Percentiles rank a stretch among this genome's conserved stretches.
phyloP scores from a whole-genome alignment of 2,329 filamentous ascomycete species.

The Penicillium sp. region DNA sequence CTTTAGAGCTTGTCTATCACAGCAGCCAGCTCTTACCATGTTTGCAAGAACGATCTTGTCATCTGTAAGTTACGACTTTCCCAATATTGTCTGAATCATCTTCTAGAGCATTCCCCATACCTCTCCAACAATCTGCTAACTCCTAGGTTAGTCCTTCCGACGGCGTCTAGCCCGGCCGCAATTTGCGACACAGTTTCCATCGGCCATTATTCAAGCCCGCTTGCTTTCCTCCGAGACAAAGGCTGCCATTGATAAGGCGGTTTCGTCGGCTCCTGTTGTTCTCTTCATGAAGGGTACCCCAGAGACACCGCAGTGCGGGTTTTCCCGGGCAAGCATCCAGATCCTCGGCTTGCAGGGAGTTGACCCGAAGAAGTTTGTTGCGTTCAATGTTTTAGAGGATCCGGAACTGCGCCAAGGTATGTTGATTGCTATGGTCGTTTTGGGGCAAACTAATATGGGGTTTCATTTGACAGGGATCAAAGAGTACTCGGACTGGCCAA shows the following conservation, averaged over 20 bases:
- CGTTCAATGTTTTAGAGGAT: conserved; percentile 96
- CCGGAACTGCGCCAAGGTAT: conserved; percentile 79
- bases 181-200: conserved; percentile 14
- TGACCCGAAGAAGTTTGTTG: conserved; percentile 94
- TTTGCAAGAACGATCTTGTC: conserved; percentile 32
- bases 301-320: conserved; percentile 93
- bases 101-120: not conserved
- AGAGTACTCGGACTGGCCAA: conserved; percentile 99
- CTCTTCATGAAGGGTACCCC: conserved; percentile 99
- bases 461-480: conserved; percentile 75
- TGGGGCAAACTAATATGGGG: not conserved
- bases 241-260: conserved; percentile 86
- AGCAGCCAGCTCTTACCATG: conserved; percentile 27
- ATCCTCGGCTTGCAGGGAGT: conserved; percentile 94
- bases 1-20: not conserved
- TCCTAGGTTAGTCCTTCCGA: conserved; percentile 5
- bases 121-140: not conserved
- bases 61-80: conserved; percentile 21
- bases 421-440: conserved; percentile 21
- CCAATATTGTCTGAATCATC: not conserved
- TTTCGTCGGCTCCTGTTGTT: conserved; percentile 86
- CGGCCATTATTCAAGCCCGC: conserved; percentile 52
- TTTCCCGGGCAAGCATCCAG: conserved; percentile 93
- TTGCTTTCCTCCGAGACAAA: conserved; percentile 80
- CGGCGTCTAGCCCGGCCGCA: conserved; percentile 9